Conservation (phyloP, 129 eudicot species). For the Logfia minima region DNA sequence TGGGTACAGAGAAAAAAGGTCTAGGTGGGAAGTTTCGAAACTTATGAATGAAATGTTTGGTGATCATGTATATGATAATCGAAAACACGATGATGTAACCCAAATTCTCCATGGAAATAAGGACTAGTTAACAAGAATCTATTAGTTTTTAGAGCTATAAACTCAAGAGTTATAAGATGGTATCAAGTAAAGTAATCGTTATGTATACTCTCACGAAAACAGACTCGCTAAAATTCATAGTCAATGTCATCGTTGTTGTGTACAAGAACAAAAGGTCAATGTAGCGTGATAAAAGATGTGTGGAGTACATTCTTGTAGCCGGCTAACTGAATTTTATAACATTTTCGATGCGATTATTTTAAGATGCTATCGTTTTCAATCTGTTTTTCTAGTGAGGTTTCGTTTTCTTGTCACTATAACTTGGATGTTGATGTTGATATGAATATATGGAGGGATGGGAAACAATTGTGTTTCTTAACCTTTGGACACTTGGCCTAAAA, state of each 20-base stretch:
- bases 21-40: constrained; percentile 51
- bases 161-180: constrained; percentile 7
- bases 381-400: background rate
- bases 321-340: constrained; percentile 21
- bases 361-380: constrained; percentile 7
- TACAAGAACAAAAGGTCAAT: background rate
- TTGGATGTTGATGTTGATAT: background rate
- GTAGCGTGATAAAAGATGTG: background rate
- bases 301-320: constrained; percentile 3
- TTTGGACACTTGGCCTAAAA: background rate
- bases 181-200: background rate
- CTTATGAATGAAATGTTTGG: constrained; percentile 39
- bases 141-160: background rate
- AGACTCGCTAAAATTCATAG: background rate
- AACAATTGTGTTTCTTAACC: background rate
- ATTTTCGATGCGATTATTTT: background rate
- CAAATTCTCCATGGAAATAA: constrained; percentile 25
- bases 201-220: background rate
- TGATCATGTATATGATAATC: constrained; percentile 33
- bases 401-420: background rate
- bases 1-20: constrained; percentile 45
- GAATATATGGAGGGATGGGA: constrained; percentile 20
- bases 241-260: constrained; percentile 9
- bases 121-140: background rate
- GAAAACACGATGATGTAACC: constrained; percentile 12